Evolutionary conservation across 2,329 filamentous ascomycete genomes (phyloP).

Genomic region (Lachnellula arida): DNA sequence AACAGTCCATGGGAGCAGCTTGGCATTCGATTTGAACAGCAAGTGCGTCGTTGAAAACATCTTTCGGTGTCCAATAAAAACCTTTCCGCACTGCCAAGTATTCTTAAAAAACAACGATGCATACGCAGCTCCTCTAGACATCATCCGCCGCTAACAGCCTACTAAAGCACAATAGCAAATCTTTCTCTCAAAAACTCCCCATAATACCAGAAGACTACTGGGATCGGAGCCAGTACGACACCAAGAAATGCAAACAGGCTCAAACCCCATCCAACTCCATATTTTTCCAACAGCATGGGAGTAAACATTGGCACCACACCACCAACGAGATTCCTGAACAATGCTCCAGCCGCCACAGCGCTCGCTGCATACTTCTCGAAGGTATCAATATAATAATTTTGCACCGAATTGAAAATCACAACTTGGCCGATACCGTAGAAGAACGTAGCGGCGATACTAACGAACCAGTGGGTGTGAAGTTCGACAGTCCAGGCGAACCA

Average conservation of each 20-base stretch:
- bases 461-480: slow-evolving; percentile 51
- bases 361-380: slow-evolving; percentile 47
- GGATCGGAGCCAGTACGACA: slow-evolving; percentile 43
- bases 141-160: no score
- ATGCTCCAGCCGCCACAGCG: slow-evolving; percentile 45
- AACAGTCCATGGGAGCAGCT: no score
- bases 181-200: slow-evolving; percentile 42
- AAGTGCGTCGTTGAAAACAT: no score
- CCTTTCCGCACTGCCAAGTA: no score
- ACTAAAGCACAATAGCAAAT: slow-evolving; percentile 36
- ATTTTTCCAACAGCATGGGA: slow-evolving; percentile 37
- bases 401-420: slow-evolving; percentile 47
- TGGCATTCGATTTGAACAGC: no score
- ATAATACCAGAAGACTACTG: slow-evolving; percentile 44
- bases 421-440: slow-evolving; percentile 47
- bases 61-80: no score
- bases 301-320: slow-evolving; percentile 44
- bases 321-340: slow-evolving; percentile 43
- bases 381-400: slow-evolving; percentile 51
- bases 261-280: slow-evolving; percentile 48
- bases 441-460: slow-evolving; percentile 48
- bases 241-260: slow-evolving; percentile 43
- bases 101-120: no score
- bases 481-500: slow-evolving; percentile 56
- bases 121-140: no score